A percentile compares a stretch with the other conserved stretches of the same genome.
These are phyloP conservation scores for Cystofilobasidium capitatum DNA, from an alignment of 768 basidiomycete genomes.

Conservation along the genomic window DNA sequence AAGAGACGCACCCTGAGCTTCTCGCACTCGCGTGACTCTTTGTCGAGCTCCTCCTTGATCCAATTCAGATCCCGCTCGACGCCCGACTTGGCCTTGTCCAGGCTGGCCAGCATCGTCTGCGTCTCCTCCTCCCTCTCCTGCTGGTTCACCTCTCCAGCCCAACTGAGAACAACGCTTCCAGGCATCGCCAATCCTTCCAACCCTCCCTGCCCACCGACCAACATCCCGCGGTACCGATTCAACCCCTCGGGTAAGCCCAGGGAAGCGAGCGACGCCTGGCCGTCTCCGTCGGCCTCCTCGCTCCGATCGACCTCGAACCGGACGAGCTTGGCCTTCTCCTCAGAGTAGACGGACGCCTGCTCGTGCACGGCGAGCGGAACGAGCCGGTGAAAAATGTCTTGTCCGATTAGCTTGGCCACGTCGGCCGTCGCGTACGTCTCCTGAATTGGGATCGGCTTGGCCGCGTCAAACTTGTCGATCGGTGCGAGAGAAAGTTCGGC, in stretches of 20 bases:
- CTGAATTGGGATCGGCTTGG: slow-evolving; percentile 79
- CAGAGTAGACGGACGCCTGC: slow-evolving; percentile 89
- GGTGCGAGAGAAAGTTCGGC: slow-evolving; percentile 63
- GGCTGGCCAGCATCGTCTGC: slow-evolving; percentile 53
- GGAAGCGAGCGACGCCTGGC: slow-evolving; percentile 65
- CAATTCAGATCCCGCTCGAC: slow-evolving; percentile 56
- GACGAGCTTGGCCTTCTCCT: slow-evolving; percentile 94
- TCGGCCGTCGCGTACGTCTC: slow-evolving; percentile 84
- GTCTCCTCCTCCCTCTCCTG: slow-evolving; percentile 56
- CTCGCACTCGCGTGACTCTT: slow-evolving; percentile 80
- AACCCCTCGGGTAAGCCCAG: slow-evolving; percentile 64
- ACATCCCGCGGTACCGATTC: slow-evolving; percentile 59
- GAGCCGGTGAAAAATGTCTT: slow-evolving; percentile 75
- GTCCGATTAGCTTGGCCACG: slow-evolving; percentile 87
- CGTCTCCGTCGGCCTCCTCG: slow-evolving; percentile 72
- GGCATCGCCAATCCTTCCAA: slow-evolving; percentile 21
- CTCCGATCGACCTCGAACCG: slow-evolving; percentile 78
- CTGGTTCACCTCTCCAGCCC: slow-evolving; percentile 37
- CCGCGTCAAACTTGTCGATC: slow-evolving; percentile 61
- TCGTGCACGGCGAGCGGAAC: slow-evolving; percentile 92
- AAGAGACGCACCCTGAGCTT: slow-evolving; percentile 49
- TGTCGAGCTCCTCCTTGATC: slow-evolving; percentile 59
- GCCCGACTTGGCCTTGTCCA: slow-evolving; percentile 57
- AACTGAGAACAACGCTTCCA: slow-evolving; percentile 9
- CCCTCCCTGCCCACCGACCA: slow-evolving; percentile 51